Base-by-base conservation (phyloP, 352 stramenopile genomes). In the Globisporangium nodosum region DNA sequence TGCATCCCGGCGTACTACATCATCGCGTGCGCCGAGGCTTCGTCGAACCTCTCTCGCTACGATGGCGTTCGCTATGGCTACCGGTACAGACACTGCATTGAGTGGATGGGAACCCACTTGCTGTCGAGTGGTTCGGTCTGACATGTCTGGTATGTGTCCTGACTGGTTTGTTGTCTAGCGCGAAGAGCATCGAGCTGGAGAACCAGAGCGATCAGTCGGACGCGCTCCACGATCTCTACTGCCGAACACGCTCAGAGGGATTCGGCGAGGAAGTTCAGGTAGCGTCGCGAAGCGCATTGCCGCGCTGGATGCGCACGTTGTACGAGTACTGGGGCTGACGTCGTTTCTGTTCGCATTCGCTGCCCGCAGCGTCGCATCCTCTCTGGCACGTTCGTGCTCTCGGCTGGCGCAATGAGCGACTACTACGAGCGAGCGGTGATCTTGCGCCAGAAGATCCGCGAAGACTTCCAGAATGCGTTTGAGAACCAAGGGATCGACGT, bases 1-100 rank as follows among this genome's bases (percentile, higher is more conserved):
- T 95, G 90, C 27, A 88, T 99, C 43, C 86, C 97, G 39, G 87
- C 96, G 1, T 99, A 99, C 68, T 99, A 99, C 68, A 97, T 99
- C n/a, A 70, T 99, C 42, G 95, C 96, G 11, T 98, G 94, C 63
- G 96, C 97, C 1, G 97, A 99, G 75, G 97, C 97, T 12, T 98
- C 92, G 35, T 98, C 96, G 1, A 99, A 99, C 69, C 76, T 99
- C 48, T 96, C 91, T 49, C 83, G 97, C 45, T 99, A 99, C 69
- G 96, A 99, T 72, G 96, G 96, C 15, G 88, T 99, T 54, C 83
- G 87, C 54, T 97, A 97, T 46, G 90, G 91, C 40, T 79, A 89
- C 63, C 78, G 80, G 78, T 89, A 66, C 24, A 58, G 40, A 7
- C 8, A 20, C 6, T 12, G 7, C 21, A 46, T 16, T 27, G 15